Percentiles rank a stretch among this genome's conserved stretches.
Conservation (phyloP, 805 yeast species). For the Kuraishia floccosa region DNA sequence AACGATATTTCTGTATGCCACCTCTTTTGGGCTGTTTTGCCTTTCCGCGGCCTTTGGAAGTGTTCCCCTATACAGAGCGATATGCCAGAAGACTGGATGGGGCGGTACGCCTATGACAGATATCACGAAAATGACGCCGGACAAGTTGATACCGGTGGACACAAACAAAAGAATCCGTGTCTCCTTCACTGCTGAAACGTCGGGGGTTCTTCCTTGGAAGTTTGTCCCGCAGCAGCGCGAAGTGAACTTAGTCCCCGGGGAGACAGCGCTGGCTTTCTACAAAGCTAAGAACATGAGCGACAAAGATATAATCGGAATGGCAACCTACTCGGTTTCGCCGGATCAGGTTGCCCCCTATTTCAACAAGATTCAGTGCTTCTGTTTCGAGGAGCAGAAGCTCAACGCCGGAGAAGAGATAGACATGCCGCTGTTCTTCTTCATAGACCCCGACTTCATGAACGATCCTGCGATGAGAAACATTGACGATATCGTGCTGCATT, state of each 20-base stretch:
- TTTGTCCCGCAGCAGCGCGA: constrained; percentile 91
- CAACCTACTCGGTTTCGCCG: constrained; percentile 93
- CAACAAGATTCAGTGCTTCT: constrained; percentile 95
- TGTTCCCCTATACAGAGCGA: constrained; percentile 84
- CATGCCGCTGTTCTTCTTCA: constrained; percentile 96
- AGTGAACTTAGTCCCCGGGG: constrained; percentile 90
- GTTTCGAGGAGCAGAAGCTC: constrained; percentile 92
- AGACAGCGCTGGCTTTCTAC: constrained; percentile 93
- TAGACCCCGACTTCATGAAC: constrained; percentile 89
- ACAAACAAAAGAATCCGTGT: constrained; percentile 71
- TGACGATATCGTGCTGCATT: constrained; percentile 82
- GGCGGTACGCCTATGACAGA: constrained; percentile 95
- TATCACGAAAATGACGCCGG: constrained; percentile 66
- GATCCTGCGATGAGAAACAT: constrained; percentile 90
- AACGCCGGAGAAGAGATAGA: constrained; percentile 96
- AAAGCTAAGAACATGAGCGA: constrained; percentile 80
- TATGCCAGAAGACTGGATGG: constrained; percentile 93
- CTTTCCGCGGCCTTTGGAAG: constrained; percentile 78
- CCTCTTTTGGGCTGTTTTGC: constrained; percentile 59
- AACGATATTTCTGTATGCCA: constrained; percentile 54
- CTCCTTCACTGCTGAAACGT: constrained; percentile 87
- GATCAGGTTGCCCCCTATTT: constrained; percentile 95
- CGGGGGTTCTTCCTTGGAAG: constrained; percentile 87
- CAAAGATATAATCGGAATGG: constrained; percentile 95
- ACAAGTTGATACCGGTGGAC: constrained; percentile 79